These are phyloP conservation scores for Trichomonas gallinae DNA, from an alignment of 208 protist species.

Conservation along the genomic window DNA sequence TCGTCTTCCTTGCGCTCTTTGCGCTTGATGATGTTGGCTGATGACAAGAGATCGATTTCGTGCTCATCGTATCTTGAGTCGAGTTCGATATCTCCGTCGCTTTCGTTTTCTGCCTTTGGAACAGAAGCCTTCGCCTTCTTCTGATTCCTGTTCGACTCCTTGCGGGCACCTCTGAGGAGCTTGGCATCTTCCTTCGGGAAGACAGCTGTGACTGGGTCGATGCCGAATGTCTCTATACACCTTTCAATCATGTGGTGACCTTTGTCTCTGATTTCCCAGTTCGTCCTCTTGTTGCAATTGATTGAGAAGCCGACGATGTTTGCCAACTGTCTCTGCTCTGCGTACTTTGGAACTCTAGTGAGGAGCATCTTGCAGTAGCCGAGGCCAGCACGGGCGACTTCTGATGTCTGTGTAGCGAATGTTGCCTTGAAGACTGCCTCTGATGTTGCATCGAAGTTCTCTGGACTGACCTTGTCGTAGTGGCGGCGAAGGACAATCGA, in stretches of 20 bases:
- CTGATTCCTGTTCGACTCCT: not conserved
- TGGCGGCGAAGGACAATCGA: not conserved
- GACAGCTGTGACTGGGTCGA: not conserved
- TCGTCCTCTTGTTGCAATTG: not conserved
- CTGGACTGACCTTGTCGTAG: not conserved
- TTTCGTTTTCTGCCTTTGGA: not conserved
- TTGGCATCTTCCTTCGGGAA: not conserved
- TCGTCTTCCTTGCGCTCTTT: not conserved
- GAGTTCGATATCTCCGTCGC: not conserved
- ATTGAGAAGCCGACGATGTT: not conserved
- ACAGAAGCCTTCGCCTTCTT: not conserved
- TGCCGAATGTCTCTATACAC: not conserved
- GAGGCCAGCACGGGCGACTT: not conserved
- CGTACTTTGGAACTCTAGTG: not conserved
- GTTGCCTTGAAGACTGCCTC: not conserved
- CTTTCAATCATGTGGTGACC: not conserved
- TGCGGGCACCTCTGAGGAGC: not conserved
- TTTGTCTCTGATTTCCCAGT: slow-evolving; percentile 23
- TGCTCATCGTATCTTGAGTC: not conserved
- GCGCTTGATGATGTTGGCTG: not conserved
- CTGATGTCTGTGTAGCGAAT: not conserved
- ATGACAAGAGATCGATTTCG: not conserved
- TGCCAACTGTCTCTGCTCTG: not conserved
- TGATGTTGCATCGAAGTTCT: not conserved
- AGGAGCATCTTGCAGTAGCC: not conserved